Percentiles rank a stretch among this genome's conserved stretches.
Conservation (phyloP, 75 land plant species). For the Sequoiadendron giganteum region DNA sequence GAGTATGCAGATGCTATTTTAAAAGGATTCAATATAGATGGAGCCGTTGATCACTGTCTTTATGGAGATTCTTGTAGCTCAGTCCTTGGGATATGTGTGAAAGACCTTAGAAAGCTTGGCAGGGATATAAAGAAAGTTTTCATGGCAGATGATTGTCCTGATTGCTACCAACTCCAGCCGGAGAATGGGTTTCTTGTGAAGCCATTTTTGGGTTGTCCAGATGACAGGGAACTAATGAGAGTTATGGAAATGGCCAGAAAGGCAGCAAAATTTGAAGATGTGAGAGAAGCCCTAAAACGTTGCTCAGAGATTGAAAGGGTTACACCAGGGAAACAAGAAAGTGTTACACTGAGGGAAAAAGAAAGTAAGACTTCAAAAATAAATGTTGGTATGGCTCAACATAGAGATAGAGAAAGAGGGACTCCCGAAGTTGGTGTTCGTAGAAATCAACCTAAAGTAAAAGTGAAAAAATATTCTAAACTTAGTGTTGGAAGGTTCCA, state of each 20-base stretch:
- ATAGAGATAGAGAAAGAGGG: background rate
- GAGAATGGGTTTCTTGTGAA: background rate
- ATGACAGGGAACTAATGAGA: slow-evolving; percentile 21
- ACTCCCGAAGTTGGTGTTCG: background rate
- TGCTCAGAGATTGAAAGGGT: background rate
- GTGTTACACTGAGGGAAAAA: background rate
- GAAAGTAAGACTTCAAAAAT: background rate
- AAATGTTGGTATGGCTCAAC: background rate
- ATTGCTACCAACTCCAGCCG: slow-evolving; percentile 9
- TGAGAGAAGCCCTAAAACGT: background rate
- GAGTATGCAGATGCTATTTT: slow-evolving; percentile 32
- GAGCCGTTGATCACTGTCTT: slow-evolving; percentile 19
- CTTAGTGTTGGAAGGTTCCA: background rate
- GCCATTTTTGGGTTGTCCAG: background rate
- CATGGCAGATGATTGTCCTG: slow-evolving; percentile 32
- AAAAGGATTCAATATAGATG: slow-evolving; percentile 18
- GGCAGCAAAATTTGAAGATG: background rate
- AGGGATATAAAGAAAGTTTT: slow-evolving; percentile 17
- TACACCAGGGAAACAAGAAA: background rate
- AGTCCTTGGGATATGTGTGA: slow-evolving; percentile 23
- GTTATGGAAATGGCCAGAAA: background rate
- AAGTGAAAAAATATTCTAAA: background rate
- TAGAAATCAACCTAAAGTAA: background rate
- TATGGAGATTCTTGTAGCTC: slow-evolving; percentile 31
- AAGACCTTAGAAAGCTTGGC: slow-evolving; percentile 25